phyloP scores from a whole-genome alignment of 345 rosid species.

The Pistacia atlantica region DNA sequence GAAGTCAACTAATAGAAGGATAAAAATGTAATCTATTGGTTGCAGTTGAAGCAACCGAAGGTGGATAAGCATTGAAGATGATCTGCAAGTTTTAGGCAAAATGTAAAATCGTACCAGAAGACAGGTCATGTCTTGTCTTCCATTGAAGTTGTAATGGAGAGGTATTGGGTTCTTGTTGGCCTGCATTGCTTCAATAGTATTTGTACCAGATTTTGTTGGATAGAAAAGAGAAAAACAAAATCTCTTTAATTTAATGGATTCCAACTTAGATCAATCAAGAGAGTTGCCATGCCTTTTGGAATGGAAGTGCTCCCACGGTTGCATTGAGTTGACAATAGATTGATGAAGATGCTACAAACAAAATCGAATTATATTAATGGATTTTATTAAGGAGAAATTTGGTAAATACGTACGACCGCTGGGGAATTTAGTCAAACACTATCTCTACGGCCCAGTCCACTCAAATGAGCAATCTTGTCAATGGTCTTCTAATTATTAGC shows the following conservation, averaged over 20 bases:
- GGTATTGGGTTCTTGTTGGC: not conserved
- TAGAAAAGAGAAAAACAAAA: not conserved
- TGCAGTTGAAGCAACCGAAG: too few relatives aligned
- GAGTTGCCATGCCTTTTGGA: not conserved
- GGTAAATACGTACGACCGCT: too few relatives aligned
- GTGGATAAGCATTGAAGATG: not conserved
- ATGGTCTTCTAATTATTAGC: too few relatives aligned
- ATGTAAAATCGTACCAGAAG: not conserved
- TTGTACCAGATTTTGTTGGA: not conserved
- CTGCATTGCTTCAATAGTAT: not conserved
- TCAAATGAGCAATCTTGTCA: too few relatives aligned
- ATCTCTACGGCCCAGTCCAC: too few relatives aligned
- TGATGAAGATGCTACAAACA: too few relatives aligned
- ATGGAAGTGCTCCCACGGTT: not conserved
- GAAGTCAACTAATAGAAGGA: too few relatives aligned
- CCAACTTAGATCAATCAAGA: not conserved
- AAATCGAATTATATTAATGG: too few relatives aligned
- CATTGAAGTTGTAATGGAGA: not conserved
- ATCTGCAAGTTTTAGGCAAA: not conserved
- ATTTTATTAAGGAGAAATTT: too few relatives aligned
- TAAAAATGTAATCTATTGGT: too few relatives aligned
- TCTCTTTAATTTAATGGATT: constrained; percentile 1
- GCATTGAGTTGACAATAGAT: too few relatives aligned
- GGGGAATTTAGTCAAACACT: too few relatives aligned
- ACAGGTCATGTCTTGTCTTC: not conserved